These are phyloP conservation scores for Diaporthe longicolla DNA, from an alignment of 2,329 filamentous ascomycete genomes.

Conservation along the genomic window DNA sequence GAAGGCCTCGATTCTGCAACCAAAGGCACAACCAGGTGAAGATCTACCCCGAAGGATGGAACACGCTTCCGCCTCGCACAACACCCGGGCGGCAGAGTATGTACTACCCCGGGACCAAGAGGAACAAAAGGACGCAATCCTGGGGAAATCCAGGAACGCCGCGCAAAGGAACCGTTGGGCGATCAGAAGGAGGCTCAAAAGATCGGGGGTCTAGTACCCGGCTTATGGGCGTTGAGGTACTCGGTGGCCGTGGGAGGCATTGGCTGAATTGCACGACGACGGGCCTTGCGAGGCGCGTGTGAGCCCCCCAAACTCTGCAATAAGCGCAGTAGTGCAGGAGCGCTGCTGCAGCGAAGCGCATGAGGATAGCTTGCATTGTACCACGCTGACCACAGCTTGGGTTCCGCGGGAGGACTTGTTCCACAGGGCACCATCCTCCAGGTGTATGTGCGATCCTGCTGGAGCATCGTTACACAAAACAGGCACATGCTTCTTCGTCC, in stretches of 20 bases:
- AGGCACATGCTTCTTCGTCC: slow-evolving; percentile 14
- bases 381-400: slow-evolving; percentile 1
- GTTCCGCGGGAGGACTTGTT: slow-evolving; percentile 6
- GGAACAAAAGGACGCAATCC: slow-evolving; percentile 4
- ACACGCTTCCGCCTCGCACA: slow-evolving; percentile 15
- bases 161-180: slow-evolving; percentile 7
- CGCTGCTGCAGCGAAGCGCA: slow-evolving; percentile 16
- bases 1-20: not conserved
- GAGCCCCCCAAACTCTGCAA: not conserved
- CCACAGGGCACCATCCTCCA: slow-evolving; percentile 7
- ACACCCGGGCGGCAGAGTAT: not conserved
- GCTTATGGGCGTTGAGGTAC: not conserved
- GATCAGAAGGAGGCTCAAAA: slow-evolving; percentile 32
- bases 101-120: not conserved
- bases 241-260: slow-evolving; percentile 13
- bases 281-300: not conserved
- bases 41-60: slow-evolving; percentile 13
- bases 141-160: slow-evolving; percentile 32
- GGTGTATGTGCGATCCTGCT: slow-evolving; percentile 12
- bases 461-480: not conserved
- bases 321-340: slow-evolving; percentile 22
- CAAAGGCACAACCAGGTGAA: not conserved
- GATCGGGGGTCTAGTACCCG: slow-evolving; percentile 4
- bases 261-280: not conserved
- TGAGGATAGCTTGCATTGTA: slow-evolving; percentile 8